Evolutionary conservation across 805 yeast genomes (phyloP).

Genomic region (Candida saitoana): DNA sequence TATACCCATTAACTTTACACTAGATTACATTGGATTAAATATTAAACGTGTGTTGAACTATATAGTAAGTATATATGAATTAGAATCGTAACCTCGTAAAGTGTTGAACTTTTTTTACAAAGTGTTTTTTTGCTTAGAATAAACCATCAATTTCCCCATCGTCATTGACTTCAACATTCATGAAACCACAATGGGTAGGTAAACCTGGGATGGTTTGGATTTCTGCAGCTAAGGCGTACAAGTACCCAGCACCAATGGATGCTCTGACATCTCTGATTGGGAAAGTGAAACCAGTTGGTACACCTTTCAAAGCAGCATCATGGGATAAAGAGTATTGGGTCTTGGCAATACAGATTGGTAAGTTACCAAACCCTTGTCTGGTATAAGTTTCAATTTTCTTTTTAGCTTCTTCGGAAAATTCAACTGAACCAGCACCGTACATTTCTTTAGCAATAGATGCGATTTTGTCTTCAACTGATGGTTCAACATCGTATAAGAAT

Average conservation of each 20-base stretch:
- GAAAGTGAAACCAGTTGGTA: conserved; percentile 88
- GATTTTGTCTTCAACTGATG: conserved; percentile 76
- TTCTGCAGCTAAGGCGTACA: conserved; percentile 94
- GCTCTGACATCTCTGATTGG: conserved; percentile 94
- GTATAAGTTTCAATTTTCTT: conserved; percentile 78
- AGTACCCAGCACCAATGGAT: conserved; percentile 93
- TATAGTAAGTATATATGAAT: conserved; percentile 3
- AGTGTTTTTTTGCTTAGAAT: conserved; percentile 42
- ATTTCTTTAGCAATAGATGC: conserved; percentile 74
- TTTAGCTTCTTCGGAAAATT: conserved; percentile 76
- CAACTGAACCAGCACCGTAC: conserved; percentile 90
- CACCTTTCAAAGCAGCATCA: conserved; percentile 90
- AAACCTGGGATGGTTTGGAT: conserved; percentile 97
- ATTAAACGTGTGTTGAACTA: conserved; percentile 4
- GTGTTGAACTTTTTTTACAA: conserved; percentile 5
- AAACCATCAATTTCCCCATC: conserved; percentile 91
- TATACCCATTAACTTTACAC: too few species aligned
- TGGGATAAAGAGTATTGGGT: conserved; percentile 96
- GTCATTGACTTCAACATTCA: conserved; percentile 92
- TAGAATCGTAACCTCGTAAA: conserved; percentile 5
- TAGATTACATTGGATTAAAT: not conserved
- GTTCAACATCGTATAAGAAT: conserved; percentile 66
- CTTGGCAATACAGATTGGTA: conserved; percentile 96
- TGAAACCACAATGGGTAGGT: conserved; percentile 93
- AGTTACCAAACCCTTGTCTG: conserved; percentile 79